Conservation (phyloP, 2,329 filamentous ascomycete species). For the Tolypocladium tundrense region DNA sequence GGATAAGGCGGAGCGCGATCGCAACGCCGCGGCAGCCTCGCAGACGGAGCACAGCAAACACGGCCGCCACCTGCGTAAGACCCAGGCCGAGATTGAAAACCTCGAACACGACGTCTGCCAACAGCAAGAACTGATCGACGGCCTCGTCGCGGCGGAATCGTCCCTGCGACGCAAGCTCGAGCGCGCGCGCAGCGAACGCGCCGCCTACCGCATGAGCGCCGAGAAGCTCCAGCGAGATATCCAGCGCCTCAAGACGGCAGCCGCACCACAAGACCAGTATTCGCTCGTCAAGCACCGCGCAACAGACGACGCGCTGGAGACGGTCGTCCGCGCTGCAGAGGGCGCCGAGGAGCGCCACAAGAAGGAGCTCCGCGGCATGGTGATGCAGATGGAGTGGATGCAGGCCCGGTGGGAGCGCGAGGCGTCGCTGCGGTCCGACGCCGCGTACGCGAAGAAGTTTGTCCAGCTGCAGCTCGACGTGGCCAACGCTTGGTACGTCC, state of each 20-base stretch:
- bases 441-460: slow-evolving; percentile 80
- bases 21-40: slow-evolving; percentile 21
- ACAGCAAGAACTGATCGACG: slow-evolving; percentile 55
- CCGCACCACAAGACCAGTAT: slow-evolving; percentile 12
- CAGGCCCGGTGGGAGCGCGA: slow-evolving; percentile 73
- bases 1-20: slow-evolving; percentile 40
- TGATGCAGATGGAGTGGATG: slow-evolving; percentile 86
- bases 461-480: slow-evolving; percentile 71
- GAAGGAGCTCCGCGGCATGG: slow-evolving; percentile 70
- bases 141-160: slow-evolving; percentile 44
- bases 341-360: slow-evolving; percentile 59
- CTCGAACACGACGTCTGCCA: slow-evolving; percentile 64
- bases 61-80: slow-evolving; percentile 49
- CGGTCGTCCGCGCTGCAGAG: slow-evolving; percentile 46
- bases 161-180: slow-evolving; percentile 58
- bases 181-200: slow-evolving; percentile 55
- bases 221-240: slow-evolving; percentile 45
- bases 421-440: slow-evolving; percentile 65
- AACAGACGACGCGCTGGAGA: slow-evolving; percentile 44
- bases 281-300: slow-evolving; percentile 19
- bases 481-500: slow-evolving; percentile 68
- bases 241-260: slow-evolving; percentile 31
- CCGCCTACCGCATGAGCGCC: slow-evolving; percentile 40
- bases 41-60: slow-evolving; percentile 37
- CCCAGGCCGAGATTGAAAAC: slow-evolving; percentile 54